Evolutionary conservation across 768 basidiomycete genomes (phyloP).

Genomic region (Collybia sp.): DNA sequence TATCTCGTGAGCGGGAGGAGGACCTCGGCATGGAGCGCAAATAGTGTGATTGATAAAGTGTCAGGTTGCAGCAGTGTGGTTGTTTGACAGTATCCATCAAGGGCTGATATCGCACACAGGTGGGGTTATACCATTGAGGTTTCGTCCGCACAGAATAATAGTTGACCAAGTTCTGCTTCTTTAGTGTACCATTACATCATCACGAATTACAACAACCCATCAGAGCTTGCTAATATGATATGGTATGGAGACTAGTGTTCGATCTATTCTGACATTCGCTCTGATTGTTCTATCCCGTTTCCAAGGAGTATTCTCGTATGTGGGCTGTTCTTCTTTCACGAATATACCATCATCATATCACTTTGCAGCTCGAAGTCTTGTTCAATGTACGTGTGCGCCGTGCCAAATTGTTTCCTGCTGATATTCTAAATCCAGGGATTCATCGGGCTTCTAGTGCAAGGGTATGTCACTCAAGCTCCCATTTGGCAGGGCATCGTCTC

Average conservation of each 20-base stretch:
- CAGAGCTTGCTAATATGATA: constrained; percentile 32
- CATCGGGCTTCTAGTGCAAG: constrained; percentile 52
- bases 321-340: not conserved
- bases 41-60: not conserved
- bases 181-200: constrained; percentile 51
- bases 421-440: constrained; percentile 32
- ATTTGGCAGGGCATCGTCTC: not conserved
- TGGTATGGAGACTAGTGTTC: constrained; percentile 32
- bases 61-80: constrained; percentile 44
- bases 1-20: constrained; percentile 28
- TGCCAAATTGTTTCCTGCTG: not conserved
- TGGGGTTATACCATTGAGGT: constrained; percentile 14
- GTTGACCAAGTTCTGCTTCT: not conserved
- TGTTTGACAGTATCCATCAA: constrained; percentile 51
- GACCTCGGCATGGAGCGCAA: not conserved
- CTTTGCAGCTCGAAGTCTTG: constrained; percentile 45
- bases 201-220: constrained; percentile 44
- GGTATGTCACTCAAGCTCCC: constrained; percentile 23
- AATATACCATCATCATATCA: not conserved
- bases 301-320: constrained; percentile 50
- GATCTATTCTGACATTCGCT: not conserved
- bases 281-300: not conserved
- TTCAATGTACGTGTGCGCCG: constrained; percentile 39
- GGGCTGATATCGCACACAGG: constrained; percentile 50
- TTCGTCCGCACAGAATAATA: too few species aligned